phyloP scores from a whole-genome alignment of 2,329 filamentous ascomycete genomes.

The Magnaporthiopsis rhizophila region DNA sequence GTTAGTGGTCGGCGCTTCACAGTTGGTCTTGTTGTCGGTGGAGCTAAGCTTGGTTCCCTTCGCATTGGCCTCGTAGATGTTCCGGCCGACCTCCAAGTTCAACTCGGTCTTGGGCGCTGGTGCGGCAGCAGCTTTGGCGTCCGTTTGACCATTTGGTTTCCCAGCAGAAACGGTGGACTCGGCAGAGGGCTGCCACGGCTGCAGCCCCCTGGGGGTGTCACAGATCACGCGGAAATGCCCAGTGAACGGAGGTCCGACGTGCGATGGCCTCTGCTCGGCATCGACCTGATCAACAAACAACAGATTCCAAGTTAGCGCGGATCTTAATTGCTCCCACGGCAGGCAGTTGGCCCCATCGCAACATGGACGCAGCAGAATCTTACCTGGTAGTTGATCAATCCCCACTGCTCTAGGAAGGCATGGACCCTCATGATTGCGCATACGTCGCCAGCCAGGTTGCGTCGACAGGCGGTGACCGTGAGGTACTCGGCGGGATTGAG shows the following conservation, averaged over 20 bases:
- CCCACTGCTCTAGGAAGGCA: constrained; percentile 97
- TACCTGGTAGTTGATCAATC: constrained; percentile 98
- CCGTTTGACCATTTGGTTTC: constrained; percentile 58
- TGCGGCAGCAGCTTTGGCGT: constrained; percentile 60
- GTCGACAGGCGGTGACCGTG: constrained; percentile 89
- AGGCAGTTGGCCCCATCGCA: background rate
- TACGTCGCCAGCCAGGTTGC: constrained; percentile 93
- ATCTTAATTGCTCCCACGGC: background rate
- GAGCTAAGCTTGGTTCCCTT: constrained; percentile 67
- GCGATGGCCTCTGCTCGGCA: constrained; percentile 87
- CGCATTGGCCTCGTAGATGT: constrained; percentile 88
- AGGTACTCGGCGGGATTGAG: constrained; percentile 94
- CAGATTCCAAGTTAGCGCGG: constrained; percentile 9
- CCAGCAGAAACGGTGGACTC: constrained; percentile 60
- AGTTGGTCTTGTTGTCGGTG: constrained; percentile 64
- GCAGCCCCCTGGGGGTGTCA: constrained; percentile 88
- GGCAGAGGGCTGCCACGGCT: constrained; percentile 87
- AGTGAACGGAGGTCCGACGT: constrained; percentile 92
- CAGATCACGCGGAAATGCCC: constrained; percentile 95
- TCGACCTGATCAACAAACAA: constrained; percentile 59
- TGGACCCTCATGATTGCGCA: constrained; percentile 99
- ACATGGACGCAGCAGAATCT: constrained; percentile 12
- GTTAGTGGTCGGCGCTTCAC: constrained; percentile 61
- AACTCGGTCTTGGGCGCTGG: constrained; percentile 68
- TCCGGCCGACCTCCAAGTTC: constrained; percentile 87